Base-by-base conservation (phyloP, 192 early-diverging fungal genomes). In the Piromyces sp. region DNA sequence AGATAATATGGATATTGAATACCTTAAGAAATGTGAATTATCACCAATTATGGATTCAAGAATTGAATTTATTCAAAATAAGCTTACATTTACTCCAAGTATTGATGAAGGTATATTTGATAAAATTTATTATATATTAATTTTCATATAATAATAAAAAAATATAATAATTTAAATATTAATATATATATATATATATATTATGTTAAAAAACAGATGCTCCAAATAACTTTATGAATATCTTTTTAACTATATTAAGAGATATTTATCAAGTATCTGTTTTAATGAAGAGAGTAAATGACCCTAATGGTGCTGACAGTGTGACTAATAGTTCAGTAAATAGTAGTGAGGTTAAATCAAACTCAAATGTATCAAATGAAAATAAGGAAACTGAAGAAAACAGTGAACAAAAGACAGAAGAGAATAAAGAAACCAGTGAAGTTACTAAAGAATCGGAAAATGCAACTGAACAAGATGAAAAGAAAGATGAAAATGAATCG, bases 41-140 rank as follows among this genome's bases (percentile, higher is more conserved):
- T 89, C 88, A 12, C 88, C 91, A 26, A 81, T 92, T 11, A 79
- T 92, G 30, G 91, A 92, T 81, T 85, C 91, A 28, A 90, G 89
- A 83, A 83, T 92, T 30, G 91, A 92, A 80, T 83, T 92, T 9
- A 88, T 91, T 29, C 84, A 86, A 30, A 88, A 90, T 38, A 84
- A 83, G 30, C 84, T 92, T 17, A 81, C 88, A 22, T 92, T 89
- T 80, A 92, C 91, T 11, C 91, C 91, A 30, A 84, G 84, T 78
- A 92, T 92, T 88, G 88, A 89, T 22, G 91, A 91, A 85, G 88
- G 88, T 87, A 82, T 12, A 68, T 84, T 4, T 11, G 14, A 26
- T 51, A 5, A 33, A n/a, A n/a, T n/a, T n/a, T n/a, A n/a, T n/a
- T n/a, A n/a, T n/a, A n/a, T n/a, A n/a, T n/a, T n/a, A n/a, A n/a